Evolutionary conservation across 306 rosid species (phyloP), one percentile per base, ranked within the genome.

Genomic region (Trifolium pratense): DNA sequence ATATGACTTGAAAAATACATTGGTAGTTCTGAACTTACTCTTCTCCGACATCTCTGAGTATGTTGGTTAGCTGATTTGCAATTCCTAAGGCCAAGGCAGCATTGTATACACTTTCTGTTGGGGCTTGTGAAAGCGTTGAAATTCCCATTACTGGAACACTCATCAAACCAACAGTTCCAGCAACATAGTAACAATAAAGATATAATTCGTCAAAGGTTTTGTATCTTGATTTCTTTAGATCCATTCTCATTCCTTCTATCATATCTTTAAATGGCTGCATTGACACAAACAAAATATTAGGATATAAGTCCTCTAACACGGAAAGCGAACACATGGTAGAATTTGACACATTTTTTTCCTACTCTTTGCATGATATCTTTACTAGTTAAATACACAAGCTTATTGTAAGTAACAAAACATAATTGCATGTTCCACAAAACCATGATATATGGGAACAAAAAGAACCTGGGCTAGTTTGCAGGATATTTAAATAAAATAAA

Each of bases 101-200:
- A 60, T 86, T 86, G 48, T 86, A 86, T 34, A 86, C 90, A 73
- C 83, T 64, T 77, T 84, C 88, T 9, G 90, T 86, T 23, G 86
- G 59, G 40, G 83, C 86, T 40, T 76, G 77, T 4, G 90, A 84
- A 61, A 69, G 31, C 5, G 78, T 79, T 5, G 90, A 82, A 73
- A 86, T 86, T 23, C 88, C 90, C 90, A 86, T 86, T 68, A 86
- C 34, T 25, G 88, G 90, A 76, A 86, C 88, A 66, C 90, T 86
- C 88, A 86, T 84, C 36, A 86, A 73, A 37, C 88, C 90, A 9
- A 86, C 90, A 3, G 90, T 86, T 39, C 90, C 90, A 36, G 90
- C 90, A 73, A 84, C 88, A 73, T 84, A 86, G 71, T 86, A 86
- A 74, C 90, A 86, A 26, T 86, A 86, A 31, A 84, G 90, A 81